Evolutionary conservation across 345 rosid species (phyloP).

Genomic region (Moricandia moricandioides): DNA sequence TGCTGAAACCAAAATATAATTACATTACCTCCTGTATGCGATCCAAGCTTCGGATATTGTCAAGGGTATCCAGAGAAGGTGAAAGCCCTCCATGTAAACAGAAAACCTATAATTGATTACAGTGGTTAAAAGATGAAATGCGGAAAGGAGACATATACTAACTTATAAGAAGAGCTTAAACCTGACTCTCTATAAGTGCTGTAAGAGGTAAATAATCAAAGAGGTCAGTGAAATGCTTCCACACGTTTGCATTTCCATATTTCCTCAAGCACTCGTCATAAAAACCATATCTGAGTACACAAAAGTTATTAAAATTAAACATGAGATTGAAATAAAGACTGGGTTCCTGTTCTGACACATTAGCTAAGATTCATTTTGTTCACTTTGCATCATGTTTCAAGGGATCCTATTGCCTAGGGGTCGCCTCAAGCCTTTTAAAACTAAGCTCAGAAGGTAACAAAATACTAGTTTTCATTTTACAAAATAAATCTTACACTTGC

Average conservation of each 20-base stretch:
- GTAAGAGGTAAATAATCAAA: slow-evolving; percentile 90
- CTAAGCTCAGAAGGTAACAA: background rate
- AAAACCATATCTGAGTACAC: slow-evolving; percentile 35
- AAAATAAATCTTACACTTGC: slow-evolving; percentile 32
- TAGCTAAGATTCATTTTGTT: background rate
- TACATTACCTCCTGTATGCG: slow-evolving; percentile 79
- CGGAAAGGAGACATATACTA: background rate
- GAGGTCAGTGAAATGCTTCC: slow-evolving; percentile 89
- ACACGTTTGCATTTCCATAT: slow-evolving; percentile 75
- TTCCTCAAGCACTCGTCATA: slow-evolving; percentile 43
- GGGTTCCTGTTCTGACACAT: background rate
- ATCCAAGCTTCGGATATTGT: slow-evolving; percentile 84
- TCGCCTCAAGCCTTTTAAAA: background rate
- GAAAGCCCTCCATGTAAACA: slow-evolving; percentile 95
- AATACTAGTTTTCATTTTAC: background rate
- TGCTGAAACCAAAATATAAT: background rate
- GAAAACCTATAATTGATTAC: slow-evolving; percentile 49
- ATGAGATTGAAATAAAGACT: background rate
- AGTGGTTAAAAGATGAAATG: background rate
- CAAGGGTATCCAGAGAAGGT: slow-evolving; percentile 84
- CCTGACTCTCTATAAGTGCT: slow-evolving; percentile 96
- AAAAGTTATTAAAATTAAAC: background rate
- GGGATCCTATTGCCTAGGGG: background rate
- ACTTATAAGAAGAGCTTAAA: slow-evolving; percentile 32
- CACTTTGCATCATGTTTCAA: background rate